A percentile compares a stretch with the other conserved stretches of the same genome.
These are phyloP conservation scores for Trypanosoma cruzi DNA, from an alignment of 208 protist species.

Conservation along the genomic window DNA sequence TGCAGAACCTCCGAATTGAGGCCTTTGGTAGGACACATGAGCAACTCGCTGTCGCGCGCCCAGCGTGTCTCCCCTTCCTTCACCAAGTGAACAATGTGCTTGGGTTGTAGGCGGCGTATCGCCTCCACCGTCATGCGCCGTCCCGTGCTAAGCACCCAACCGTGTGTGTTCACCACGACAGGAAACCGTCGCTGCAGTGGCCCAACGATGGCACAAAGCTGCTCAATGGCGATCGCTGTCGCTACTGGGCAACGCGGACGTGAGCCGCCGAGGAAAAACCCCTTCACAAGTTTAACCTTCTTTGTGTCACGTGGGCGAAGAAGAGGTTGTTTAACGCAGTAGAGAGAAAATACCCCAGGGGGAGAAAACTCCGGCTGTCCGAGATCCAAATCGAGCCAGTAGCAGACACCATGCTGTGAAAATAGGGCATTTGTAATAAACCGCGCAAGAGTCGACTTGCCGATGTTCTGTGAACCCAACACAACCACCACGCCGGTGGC, in stretches of 20 bases:
- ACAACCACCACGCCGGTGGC: constrained; percentile 60
- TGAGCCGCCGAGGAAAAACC: constrained; percentile 61
- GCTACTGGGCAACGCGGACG: constrained; percentile 50
- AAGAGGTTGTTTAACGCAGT: constrained; percentile 55
- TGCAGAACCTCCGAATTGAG: constrained; percentile 69
- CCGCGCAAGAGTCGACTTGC: constrained; percentile 86
- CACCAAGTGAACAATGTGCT: constrained; percentile 75
- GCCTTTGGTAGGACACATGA: constrained; percentile 55
- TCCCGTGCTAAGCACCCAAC: constrained; percentile 87
- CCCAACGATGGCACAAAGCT: constrained; percentile 40
- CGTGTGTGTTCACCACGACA: constrained; percentile 91
- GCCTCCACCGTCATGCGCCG: constrained; percentile 75
- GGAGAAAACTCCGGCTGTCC: constrained; percentile 90
- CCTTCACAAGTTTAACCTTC: constrained; percentile 38
- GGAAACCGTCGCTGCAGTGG: constrained; percentile 41
- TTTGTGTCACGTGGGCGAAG: constrained; percentile 41
- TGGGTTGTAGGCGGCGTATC: constrained; percentile 69
- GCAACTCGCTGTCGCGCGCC: constrained; percentile 36
- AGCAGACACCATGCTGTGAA: constrained; percentile 71
- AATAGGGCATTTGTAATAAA: constrained; percentile 78
- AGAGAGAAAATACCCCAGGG: constrained; percentile 69
- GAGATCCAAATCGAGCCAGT: constrained; percentile 87
- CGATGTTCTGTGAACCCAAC: constrained; percentile 72
- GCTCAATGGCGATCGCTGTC: constrained; percentile 47
- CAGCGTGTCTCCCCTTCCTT: constrained; percentile 48